These are phyloP conservation scores for Tetrastigma voinierianum DNA, from an alignment of 164 flowering plant species.

Conservation along the genomic window DNA sequence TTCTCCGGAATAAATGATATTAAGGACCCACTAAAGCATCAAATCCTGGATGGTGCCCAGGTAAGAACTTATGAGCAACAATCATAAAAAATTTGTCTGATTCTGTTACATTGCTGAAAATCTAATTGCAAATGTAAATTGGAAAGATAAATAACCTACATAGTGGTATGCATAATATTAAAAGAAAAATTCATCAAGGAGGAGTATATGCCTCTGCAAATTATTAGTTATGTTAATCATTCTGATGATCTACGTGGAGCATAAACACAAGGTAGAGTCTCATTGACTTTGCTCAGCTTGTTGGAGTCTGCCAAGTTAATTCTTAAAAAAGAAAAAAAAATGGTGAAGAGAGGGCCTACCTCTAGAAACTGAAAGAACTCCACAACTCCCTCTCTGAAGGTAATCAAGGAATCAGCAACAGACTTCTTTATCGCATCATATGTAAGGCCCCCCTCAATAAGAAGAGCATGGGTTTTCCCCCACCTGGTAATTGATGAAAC, in stretches of 20 bases:
- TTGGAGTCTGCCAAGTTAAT: too few species aligned
- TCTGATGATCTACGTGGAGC: too few species aligned
- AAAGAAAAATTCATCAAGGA: not conserved
- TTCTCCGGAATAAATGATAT: too few species aligned
- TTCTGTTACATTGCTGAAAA: too few species aligned
- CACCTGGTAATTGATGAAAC: conserved; percentile 52
- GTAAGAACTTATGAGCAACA: too few species aligned
- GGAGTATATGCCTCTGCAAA: too few species aligned
- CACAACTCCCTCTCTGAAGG: conserved; percentile 86
- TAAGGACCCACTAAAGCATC: too few species aligned
- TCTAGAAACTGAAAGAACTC: conserved; percentile 83
- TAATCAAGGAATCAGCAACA: conserved; percentile 65
- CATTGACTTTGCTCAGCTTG: too few species aligned
- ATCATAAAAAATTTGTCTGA: too few species aligned
- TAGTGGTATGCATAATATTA: not conserved
- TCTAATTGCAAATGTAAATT: not conserved
- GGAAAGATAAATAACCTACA: not conserved
- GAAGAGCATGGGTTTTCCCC: conserved; percentile 84
- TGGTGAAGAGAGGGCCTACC: conserved; percentile 36
- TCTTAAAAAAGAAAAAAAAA: not conserved
- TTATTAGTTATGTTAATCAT: too few species aligned
- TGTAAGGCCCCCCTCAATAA: conserved; percentile 89
- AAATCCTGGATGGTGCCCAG: too few species aligned
- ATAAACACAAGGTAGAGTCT: too few species aligned
- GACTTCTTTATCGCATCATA: conserved; percentile 69